Base-by-base conservation (phyloP, 805 yeast genomes). In the Kodamaea neixiangensis region DNA sequence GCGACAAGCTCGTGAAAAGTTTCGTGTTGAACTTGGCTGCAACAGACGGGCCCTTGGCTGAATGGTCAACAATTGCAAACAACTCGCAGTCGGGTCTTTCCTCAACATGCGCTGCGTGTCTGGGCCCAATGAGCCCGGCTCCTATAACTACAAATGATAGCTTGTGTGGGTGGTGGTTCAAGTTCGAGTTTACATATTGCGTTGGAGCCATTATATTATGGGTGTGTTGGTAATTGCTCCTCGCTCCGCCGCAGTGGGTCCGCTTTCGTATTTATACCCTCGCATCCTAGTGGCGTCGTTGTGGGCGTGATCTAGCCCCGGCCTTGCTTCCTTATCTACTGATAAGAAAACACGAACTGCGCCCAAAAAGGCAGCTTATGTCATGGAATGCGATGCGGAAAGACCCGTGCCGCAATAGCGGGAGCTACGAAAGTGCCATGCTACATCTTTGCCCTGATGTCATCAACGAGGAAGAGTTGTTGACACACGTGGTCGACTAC, bases 71-170 rank as follows among this genome's bases (percentile, higher is more conserved):
- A 2, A 72, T 64, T 14, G 71, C 75, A 54, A 71, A 62, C 10
- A 72, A 52, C 10, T 56, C 59, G 31, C 69, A 60, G 31, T 63
- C 64, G 1, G 60, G 51, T 37, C 68, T 54, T 18, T 58, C 54
- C 7, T 48, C 39, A 7, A 72, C 57, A 50, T 72, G 77, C 22
- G 62, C 59, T 10, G 75, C 74, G 54, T 72, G 77, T 44, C 77
- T 61, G 4, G 77, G 76, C 7, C 77, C 77, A 17, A 72, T 71
- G 20, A 72, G 56, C 4, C 77, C 76, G 7, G 73, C 75, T 0
- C 77, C 76, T 21, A 69, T 62, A 11, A 68, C 65, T 15, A 69
- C 58, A 37, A 68, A 55, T n/a, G 60, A 56, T 29, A 63, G 43
- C 40, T 49, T 51, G 43, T 29, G 34, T 22, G 31, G 41, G 45